Evolutionary conservation across 2,329 filamentous ascomycete genomes (phyloP), one percentile per base, ranked within the genome.

Genomic region (Elsinoe australis): DNA sequence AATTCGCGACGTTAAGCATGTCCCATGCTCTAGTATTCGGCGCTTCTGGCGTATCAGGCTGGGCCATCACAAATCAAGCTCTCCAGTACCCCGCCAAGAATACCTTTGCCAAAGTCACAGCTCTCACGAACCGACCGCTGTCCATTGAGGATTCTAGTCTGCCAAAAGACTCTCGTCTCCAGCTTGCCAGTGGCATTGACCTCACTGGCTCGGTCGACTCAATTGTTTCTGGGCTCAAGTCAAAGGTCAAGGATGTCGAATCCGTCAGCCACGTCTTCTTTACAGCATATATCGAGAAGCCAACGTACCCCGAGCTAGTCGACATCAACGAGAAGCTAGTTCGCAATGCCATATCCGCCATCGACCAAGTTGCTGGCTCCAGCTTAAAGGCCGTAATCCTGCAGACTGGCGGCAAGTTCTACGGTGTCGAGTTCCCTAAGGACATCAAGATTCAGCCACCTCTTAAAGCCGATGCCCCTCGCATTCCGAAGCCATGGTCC

Each of bases 31-130:
- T 64, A 15, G 57, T 61, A 18, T 62, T 64, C 58, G 70, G 70
- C 36, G 69, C 69, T 34, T 69, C 66, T 53, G 71, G 71, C n/a
- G 67, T 73, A 44, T 67, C 68, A 1, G 71, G 71, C 19, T 73
- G 70, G 67, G 65, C 71, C 5, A 65, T 74, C 48, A 65, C 70
- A 12, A 73, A 71, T 45, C 63, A 68, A 38, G 68, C 72, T 34
- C 56, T 73, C 7, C 58, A 67, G 39, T 73, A 72, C 52, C 71
- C 71, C 2, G 62, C 58, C 19, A 64, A 67, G 17, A 64, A 66
- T 41, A 62, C 61, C 3, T 74, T 71, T 55, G 61, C 55, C n/a
- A 67, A 64, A 24, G 66, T 74, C 4, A 67, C 69, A n/a, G 71
- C 70, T 8, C 64, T 74, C 33, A 72, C 71, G 2, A 73, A 73